phyloP scores from a whole-genome alignment of 164 flowering plant genomes.

The Macadamia integrifolia region DNA sequence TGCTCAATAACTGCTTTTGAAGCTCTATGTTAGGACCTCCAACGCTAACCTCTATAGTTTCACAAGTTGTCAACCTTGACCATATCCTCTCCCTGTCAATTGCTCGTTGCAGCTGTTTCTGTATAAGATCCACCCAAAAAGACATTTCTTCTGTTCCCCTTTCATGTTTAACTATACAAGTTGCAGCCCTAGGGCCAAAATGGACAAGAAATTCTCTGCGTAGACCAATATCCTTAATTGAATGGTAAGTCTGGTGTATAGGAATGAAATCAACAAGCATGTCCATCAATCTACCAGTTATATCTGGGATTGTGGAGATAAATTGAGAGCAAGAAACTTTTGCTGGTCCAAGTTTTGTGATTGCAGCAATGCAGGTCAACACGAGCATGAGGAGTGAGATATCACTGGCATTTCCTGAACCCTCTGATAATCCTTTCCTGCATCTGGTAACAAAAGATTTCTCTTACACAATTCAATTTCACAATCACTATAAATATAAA shows the following conservation, averaged over 20 bases:
- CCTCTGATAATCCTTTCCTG: slow-evolving; percentile 32
- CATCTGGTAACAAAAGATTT: slow-evolving; percentile 32
- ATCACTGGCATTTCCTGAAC: slow-evolving; percentile 55
- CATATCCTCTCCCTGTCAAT: slow-evolving; percentile 91
- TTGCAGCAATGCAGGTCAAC: slow-evolving; percentile 72
- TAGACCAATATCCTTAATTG: slow-evolving; percentile 76
- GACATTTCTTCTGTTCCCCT: slow-evolving; percentile 59
- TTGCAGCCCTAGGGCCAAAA: slow-evolving; percentile 92
- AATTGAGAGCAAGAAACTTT: slow-evolving; percentile 84
- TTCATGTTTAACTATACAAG: slow-evolving; percentile 54
- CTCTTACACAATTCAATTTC: slow-evolving; percentile 4
- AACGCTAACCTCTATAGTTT: slow-evolving; percentile 85
- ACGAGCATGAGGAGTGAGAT: slow-evolving; percentile 77
- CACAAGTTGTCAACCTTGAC: slow-evolving; percentile 91
- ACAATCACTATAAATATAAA: slow-evolving; percentile 4
- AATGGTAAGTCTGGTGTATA: slow-evolving; percentile 58
- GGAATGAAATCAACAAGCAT: slow-evolving; percentile 74
- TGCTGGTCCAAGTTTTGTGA: slow-evolving; percentile 85
- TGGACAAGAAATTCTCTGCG: slow-evolving; percentile 83
- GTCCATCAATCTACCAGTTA: slow-evolving; percentile 89
- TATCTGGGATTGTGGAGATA: slow-evolving; percentile 71
- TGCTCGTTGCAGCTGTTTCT: slow-evolving; percentile 80
- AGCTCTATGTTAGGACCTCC: not conserved
- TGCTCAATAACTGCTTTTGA: not conserved
- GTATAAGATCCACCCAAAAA: slow-evolving; percentile 91